Percentiles rank a stretch among this genome's conserved stretches.
phyloP scores from a whole-genome alignment of 2,329 filamentous ascomycete species.

The Aspergillus sp. region DNA sequence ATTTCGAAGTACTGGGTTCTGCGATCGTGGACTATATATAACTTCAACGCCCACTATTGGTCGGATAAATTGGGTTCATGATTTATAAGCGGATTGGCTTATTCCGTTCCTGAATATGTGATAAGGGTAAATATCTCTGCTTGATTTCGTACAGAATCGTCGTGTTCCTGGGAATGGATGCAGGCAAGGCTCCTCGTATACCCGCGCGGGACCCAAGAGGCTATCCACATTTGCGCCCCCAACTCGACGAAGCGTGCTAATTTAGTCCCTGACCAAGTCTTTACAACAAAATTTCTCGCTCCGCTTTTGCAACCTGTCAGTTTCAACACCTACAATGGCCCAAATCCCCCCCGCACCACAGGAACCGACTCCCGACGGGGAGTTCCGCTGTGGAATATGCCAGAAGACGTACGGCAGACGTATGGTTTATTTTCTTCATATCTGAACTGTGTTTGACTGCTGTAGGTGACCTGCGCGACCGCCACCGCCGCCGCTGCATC shows the following conservation, averaged over 20 bases:
- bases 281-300: not conserved
- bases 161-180: no score
- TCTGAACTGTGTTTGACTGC: not conserved
- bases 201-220: not conserved
- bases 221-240: not conserved
- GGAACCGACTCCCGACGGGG: slow-evolving; percentile 24
- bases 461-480: slow-evolving; percentile 26
- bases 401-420: slow-evolving; percentile 25
- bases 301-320: not conserved
- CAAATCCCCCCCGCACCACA: slow-evolving; percentile 32
- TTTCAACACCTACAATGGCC: not conserved
- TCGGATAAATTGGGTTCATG: no score
- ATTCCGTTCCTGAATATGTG: no score
- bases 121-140: no score
- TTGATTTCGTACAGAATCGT: no score
- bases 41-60: no score
- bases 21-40: no score
- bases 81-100: no score
- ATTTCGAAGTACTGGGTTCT: no score
- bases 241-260: not conserved
- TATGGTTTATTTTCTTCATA: not conserved
- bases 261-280: not conserved
- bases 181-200: no score
- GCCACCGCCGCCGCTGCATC: slow-evolving; percentile 27
- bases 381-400: slow-evolving; percentile 24